Base-by-base conservation (phyloP, 2,329 filamentous ascomycete species). In the Clonostachys solani region DNA sequence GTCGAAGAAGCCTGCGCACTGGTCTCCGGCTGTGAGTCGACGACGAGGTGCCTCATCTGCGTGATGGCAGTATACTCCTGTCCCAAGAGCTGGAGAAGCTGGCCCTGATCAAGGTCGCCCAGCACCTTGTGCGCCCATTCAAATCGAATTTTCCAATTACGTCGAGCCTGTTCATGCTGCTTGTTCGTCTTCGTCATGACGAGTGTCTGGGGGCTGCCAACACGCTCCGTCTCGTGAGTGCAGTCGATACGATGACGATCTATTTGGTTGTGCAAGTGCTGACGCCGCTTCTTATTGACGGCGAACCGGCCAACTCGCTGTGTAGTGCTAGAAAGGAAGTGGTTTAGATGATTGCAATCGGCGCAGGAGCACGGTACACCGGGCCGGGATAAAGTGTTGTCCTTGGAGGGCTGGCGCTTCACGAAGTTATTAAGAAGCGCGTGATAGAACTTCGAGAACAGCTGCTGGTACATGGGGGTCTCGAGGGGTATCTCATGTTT, bases 311-410 rank as follows among this genome's bases (percentile, higher is more conserved):
- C 44, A 12, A 50, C 40, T 1, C 12, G 33, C 13, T 48, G 9
- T 5, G 41, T 16, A 12, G 48, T 44, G 23, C 50, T 40, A 9
- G 19, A 17, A 12, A 67, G 59, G 49, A 66, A 66, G 0, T 2
- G 6, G 43, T 60, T 61, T 7, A 67, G 48, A 1, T 5, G 0
- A 2, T 3, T 5, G 46, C 64, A 67, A 42, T 60, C 54, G 7
- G 0, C 0, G 38, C 64, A 66, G 6, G 2, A 1, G 46, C 60
- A 64, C 9, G 15, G 2, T 29, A 56, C 49, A 5, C 15, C 13
- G 9, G 29, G 42, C 12, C 49, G 46, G 4, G n/a, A 44, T 5
- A 54, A 33, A 36, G 38, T 48, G 3, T 3, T 33, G 18, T 49
- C 16, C 4, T 46, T 19, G 0, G 16, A 6, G 12, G 62, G 58